Evolutionary conservation across 495 filamentous ascomycete genomes (phyloP), one percentile per base, ranked within the genome.

Genomic region (Annulohypoxylon nitens): DNA sequence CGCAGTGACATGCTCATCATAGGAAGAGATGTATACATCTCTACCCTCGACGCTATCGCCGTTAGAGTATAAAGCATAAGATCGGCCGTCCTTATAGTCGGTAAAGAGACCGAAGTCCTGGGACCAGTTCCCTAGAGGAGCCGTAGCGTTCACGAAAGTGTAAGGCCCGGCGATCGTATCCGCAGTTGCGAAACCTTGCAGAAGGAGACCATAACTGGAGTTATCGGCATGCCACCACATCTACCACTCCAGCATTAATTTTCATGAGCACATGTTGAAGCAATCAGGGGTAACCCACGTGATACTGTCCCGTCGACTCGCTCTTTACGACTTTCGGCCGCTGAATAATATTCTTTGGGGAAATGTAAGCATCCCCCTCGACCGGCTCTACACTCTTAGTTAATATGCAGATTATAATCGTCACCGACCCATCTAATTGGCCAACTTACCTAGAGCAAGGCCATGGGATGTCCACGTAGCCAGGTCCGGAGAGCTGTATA

Each of bases 211-310:
- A 67, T 84, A 85, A 20, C 70, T 82, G 2, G 80, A 79, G 61
- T 85, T 83, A 53, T 85, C 83, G 37, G 83, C 82, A 58, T 85
- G 83, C 83, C 83, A 85, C 79, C 79, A 83, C 83, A 85, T 84
- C 82, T 84, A 45, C 8, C 5, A 26, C n/a, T 26, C 12, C n/a
- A 30, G 18, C 3, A 25, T 77, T 54, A 76, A 53, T 23, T 26
- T 54, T 20, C 48, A 45, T 11, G 10, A 18, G 8, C 43, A 50
- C 11, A 14, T 14, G 6, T 53, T 14, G 47, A 48, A 4, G 25
- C 12, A 30, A 37, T 64, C 12, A 55, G 39, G 18, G 25, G 30
- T 70, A 8, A 58, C 78, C 9, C 69, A 82, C 82, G 53, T 83
- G 81, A 51, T 83, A 85, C 47, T 82, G 65, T 18, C 73, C 67